These are phyloP conservation scores for Trametes punicea DNA, from an alignment of 768 basidiomycete genomes.

Conservation along the genomic window DNA sequence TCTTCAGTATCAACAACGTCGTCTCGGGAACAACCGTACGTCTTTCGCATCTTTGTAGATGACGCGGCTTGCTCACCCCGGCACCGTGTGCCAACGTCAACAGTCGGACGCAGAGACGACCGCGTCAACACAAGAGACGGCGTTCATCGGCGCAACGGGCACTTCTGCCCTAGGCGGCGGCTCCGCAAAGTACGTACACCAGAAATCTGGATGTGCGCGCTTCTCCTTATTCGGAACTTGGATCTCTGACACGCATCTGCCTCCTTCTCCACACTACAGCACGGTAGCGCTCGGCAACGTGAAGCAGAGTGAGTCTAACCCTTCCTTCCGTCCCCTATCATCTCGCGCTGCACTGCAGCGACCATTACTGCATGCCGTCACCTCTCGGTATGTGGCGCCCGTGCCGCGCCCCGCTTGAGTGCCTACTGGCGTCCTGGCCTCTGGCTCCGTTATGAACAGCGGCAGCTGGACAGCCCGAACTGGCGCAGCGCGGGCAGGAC, in stretches of 20 bases:
- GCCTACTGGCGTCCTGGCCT: background rate
- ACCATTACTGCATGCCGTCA: background rate
- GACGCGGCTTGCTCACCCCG: background rate
- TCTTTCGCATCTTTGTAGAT: background rate
- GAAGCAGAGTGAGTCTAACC: constrained; percentile 6
- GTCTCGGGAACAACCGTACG: background rate
- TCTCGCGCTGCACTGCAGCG: background rate
- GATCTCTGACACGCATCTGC: background rate
- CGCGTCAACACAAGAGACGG: constrained; percentile 14
- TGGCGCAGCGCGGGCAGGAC: background rate
- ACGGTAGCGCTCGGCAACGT: constrained; percentile 7
- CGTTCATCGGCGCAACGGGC: constrained; percentile 37
- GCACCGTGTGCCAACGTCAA: constrained; percentile 43
- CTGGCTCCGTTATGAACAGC: background rate
- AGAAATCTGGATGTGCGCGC: no score
- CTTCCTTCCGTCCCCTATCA: background rate
- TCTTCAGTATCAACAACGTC: constrained; percentile 6
- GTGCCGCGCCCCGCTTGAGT: background rate
- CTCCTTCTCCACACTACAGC: background rate
- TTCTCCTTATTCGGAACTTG: background rate
- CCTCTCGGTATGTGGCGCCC: background rate
- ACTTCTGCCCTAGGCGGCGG: constrained; percentile 18
- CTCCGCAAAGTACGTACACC: constrained; percentile 12
- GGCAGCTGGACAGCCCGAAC: no score
- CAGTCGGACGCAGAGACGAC: constrained; percentile 26